Conservation (phyloP, 2,329 filamentous ascomycete species). For the Tolypocladium cylindrosporum region DNA sequence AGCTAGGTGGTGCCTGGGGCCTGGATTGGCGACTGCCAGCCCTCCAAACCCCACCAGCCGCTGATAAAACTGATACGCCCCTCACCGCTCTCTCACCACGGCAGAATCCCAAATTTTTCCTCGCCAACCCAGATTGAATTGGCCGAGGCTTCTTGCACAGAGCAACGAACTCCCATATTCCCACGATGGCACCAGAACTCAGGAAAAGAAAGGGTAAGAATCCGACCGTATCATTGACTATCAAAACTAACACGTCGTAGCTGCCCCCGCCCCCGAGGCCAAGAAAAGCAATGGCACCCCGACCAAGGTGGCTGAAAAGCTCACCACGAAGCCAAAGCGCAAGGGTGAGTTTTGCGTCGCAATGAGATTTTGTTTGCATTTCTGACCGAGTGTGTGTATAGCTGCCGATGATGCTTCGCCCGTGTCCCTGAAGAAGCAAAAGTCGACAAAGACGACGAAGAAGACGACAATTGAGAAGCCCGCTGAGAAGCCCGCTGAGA, state of each 20-base stretch:
- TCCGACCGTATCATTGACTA: background rate
- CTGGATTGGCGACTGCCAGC: background rate
- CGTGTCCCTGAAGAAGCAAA: slow-evolving; percentile 34
- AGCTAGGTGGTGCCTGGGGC: background rate
- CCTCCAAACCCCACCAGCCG: background rate
- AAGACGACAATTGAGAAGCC: slow-evolving; percentile 14
- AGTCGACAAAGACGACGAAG: slow-evolving; percentile 30
- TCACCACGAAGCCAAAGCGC: slow-evolving; percentile 17
- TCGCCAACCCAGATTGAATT: slow-evolving; percentile 1
- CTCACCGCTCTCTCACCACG: slow-evolving; percentile 21
- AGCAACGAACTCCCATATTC: slow-evolving; percentile 4
- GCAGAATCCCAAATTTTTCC: slow-evolving; percentile 29
- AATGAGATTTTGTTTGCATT: background rate
- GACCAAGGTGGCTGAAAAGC: slow-evolving; percentile 2
- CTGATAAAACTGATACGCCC: slow-evolving; percentile 10
- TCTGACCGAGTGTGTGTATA: slow-evolving; percentile 15
- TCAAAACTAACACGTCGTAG: slow-evolving; percentile 11
- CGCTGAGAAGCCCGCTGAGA: slow-evolving; percentile 10
- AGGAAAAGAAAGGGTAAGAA: slow-evolving; percentile 26
- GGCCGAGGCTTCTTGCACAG: background rate
- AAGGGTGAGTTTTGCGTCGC: slow-evolving; percentile 18
- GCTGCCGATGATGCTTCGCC: slow-evolving; percentile 36
- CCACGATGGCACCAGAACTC: slow-evolving; percentile 35
- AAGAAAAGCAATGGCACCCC: slow-evolving; percentile 19
- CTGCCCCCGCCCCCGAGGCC: slow-evolving; percentile 14